phyloP scores from a whole-genome alignment of 176 grass and related monocot genomes.

The Canna indica region DNA sequence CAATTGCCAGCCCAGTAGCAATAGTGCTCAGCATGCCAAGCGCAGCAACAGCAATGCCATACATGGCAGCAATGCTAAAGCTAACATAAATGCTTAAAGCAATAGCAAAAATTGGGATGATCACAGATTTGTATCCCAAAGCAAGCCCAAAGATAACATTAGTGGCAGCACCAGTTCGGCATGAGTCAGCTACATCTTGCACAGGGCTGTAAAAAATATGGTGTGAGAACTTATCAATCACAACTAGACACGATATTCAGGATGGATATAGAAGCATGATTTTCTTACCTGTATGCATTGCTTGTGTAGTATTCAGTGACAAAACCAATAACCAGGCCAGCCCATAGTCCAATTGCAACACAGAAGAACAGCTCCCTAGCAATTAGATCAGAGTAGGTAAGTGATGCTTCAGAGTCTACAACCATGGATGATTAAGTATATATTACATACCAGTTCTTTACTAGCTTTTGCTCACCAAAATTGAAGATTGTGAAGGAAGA shows the following conservation, averaged over 20 bases:
- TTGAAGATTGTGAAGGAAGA: slow-evolving; percentile 16
- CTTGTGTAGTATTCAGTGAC: slow-evolving; percentile 7
- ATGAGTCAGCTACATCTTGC: slow-evolving; percentile 12
- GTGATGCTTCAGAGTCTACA: background rate
- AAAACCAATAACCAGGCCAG: slow-evolving; percentile 9
- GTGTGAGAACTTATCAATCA: background rate
- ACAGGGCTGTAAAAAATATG: background rate
- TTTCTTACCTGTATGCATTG: slow-evolving; percentile 5
- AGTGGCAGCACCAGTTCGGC: slow-evolving; percentile 12
- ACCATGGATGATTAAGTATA: background rate
- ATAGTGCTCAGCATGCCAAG: slow-evolving; percentile 12
- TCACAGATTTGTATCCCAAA: slow-evolving; percentile 15
- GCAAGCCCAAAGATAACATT: slow-evolving; percentile 13
- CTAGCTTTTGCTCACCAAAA: slow-evolving; percentile 12
- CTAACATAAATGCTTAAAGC: slow-evolving; percentile 3
- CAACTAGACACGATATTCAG: background rate
- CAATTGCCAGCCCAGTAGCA: slow-evolving; percentile 7
- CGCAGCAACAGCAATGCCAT: slow-evolving; percentile 9
- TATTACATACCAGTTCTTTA: background rate
- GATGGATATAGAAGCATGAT: background rate
- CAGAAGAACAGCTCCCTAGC: slow-evolving; percentile 12
- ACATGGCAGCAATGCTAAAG: slow-evolving; percentile 1
- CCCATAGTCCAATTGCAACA: slow-evolving; percentile 9
- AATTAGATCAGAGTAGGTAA: background rate
- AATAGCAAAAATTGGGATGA: slow-evolving; percentile 14